Percentiles rank a stretch among this genome's conserved stretches.
Conservation (phyloP, 2,329 filamentous ascomycete genomes). For the Pyrenophora teres region DNA sequence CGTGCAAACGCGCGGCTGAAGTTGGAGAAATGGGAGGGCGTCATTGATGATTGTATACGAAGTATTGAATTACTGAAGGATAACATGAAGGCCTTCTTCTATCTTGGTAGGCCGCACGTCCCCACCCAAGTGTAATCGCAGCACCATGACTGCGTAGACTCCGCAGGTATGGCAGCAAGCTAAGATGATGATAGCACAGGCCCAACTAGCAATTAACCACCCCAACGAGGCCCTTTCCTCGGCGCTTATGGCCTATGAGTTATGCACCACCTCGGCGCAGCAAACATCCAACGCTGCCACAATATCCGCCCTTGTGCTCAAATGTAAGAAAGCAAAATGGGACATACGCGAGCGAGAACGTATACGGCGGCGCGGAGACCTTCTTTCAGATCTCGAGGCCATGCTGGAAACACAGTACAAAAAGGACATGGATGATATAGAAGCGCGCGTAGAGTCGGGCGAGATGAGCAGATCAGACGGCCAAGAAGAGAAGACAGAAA, state of each 20-base stretch:
- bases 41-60: conserved; percentile 75
- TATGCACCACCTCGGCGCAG: conserved; percentile 62
- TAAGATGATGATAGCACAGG: conserved; percentile 62
- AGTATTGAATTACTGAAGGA: conserved; percentile 70
- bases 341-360: conserved; percentile 71
- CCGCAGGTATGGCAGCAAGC: conserved; percentile 3
- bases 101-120: conserved; percentile 57
- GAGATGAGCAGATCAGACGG: conserved; percentile 53
- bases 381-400: conserved; percentile 65
- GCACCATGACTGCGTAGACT: not conserved
- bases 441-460: conserved; percentile 40
- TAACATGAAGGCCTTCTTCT: conserved; percentile 82
- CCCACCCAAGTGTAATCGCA: not conserved
- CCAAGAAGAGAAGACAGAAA: conserved; percentile 54
- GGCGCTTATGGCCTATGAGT: conserved; percentile 72
- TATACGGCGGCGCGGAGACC: conserved; percentile 58
- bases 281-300: conserved; percentile 70
- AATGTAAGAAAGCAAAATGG: conserved; percentile 86
- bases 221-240: conserved; percentile 73
- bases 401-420: conserved; percentile 44
- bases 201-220: conserved; percentile 74
- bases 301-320: conserved; percentile 74
- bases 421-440: conserved; percentile 46
- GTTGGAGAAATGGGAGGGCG: conserved; percentile 72
- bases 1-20: conserved; percentile 82